Conservation (phyloP, 75 land plant species). For the Isoetes taiwanensis region DNA sequence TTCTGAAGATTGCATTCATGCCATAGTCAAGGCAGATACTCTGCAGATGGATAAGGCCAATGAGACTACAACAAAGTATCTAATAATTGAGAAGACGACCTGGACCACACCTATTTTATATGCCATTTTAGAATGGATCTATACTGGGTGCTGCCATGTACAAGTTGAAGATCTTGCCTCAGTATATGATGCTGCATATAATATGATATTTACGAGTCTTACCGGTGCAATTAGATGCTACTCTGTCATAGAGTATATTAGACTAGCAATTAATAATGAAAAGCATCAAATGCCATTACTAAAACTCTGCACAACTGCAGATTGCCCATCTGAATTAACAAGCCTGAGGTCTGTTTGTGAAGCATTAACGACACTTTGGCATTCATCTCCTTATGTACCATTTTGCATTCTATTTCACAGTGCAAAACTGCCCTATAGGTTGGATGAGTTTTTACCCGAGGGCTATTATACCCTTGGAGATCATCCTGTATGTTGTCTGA, state of each 20-base stretch:
- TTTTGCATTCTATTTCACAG: not conserved
- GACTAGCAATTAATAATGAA: not conserved
- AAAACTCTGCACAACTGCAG: not conserved
- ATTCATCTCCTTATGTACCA: not conserved
- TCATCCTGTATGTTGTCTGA: slow-evolving; percentile 10
- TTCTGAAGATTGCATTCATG: too few relatives aligned
- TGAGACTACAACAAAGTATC: too few relatives aligned
- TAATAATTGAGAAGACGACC: too few relatives aligned
- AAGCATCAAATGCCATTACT: slow-evolving; percentile 3
- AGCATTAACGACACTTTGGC: not conserved
- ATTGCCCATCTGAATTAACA: not conserved
- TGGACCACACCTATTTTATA: slow-evolving; percentile 12
- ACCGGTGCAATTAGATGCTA: slow-evolving; percentile 8
- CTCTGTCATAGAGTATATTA: not conserved
- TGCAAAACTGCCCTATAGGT: not conserved
- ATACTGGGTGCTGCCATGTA: not conserved
- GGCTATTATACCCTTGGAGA: slow-evolving; percentile 3
- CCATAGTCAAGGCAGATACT: too few relatives aligned
- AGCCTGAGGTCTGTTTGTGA: slow-evolving; percentile 8
- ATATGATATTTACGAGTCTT: not conserved
- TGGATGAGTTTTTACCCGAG: not conserved
- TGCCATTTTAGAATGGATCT: slow-evolving; percentile 15
- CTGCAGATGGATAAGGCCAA: too few relatives aligned
- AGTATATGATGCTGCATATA: slow-evolving; percentile 14
- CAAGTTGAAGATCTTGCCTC: slow-evolving; percentile 4